Evolutionary conservation across 1,284 basidiomycete genomes (phyloP), one percentile per base, ranked within the genome.

Genomic region (Sporisorium reilianum): DNA sequence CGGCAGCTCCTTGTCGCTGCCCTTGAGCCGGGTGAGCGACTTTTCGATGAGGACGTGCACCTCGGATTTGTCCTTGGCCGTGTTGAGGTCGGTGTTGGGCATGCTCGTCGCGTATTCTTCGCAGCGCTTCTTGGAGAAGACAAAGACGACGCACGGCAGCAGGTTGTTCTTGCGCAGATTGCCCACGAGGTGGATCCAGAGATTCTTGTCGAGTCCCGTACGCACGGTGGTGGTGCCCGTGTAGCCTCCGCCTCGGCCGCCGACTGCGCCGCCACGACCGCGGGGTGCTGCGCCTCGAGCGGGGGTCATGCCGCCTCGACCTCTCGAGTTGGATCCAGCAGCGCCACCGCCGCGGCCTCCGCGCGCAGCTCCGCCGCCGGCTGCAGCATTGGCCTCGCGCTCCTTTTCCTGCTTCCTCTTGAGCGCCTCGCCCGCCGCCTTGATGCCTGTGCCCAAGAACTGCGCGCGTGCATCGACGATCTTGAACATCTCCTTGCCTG

Each of bases 381-480:
- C 92, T 36, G 93, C 94, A 12, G 91, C 88, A 45, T 65, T 65
- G 14, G 64, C 93, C 86, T 98, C 95, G 50, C 96, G 89, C 84
- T 98, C 96, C 85, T 97, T 98, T 85, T 98, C 96, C 85, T 98
- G 97, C 86, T 97, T 98, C 32, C 95, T 89, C 57, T 91, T 90
- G 22, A 97, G 87, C 1, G 95, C 91, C 78, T 98, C 94, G 10
- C 90, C 89, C 0, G 97, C 96, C 22, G 92, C 90, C 82, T 94
- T 93, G 87, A 83, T 75, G 30, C 81, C 82, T 1, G 53, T 50
- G 1, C 73, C 69, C 8, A 80, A 79, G 86, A 97, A 99, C 60
- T 90, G 89, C 42, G 95, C 89, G 57, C 90, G 89, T 0, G 92
- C 88, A 83, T 97, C 91, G 26, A 99, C 93, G 66, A 99, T 94